Evolutionary conservation across 345 rosid species (phyloP).

Genomic region (Eucalyptus sp.): DNA sequence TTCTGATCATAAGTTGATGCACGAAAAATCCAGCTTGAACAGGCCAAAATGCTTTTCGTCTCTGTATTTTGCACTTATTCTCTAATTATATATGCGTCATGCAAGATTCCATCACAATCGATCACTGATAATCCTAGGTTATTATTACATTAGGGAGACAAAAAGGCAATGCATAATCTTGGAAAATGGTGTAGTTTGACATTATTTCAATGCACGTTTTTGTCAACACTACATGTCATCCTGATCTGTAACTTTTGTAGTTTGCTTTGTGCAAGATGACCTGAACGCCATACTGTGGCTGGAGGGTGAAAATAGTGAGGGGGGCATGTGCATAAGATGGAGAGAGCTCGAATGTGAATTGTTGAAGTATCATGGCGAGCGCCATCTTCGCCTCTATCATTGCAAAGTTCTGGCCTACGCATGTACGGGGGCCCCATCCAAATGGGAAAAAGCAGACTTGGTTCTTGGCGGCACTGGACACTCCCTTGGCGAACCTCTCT

Average conservation of each 20-base stretch:
- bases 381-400: not conserved
- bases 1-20: not conserved
- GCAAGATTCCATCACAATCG: not conserved
- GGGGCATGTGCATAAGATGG: conserved; percentile 38
- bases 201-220: not conserved
- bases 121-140: not conserved
- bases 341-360: not conserved
- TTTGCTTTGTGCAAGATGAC: not conserved
- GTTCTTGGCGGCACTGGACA: not conserved
- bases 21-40: not conserved
- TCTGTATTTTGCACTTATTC: not conserved
- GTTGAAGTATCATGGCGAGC: not conserved
- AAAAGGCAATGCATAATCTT: not conserved
- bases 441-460: not conserved
- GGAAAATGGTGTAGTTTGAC: not conserved
- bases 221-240: not conserved
- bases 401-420: not conserved
- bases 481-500: not conserved
- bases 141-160: not conserved
- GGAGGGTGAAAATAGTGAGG: not conserved
- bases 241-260: not conserved
- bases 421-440: not conserved
- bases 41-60: not conserved
- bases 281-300: not conserved
- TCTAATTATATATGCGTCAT: not conserved